Evolutionary conservation across 1,284 basidiomycete species (phyloP).

Genomic region (Melampsora americana): DNA sequence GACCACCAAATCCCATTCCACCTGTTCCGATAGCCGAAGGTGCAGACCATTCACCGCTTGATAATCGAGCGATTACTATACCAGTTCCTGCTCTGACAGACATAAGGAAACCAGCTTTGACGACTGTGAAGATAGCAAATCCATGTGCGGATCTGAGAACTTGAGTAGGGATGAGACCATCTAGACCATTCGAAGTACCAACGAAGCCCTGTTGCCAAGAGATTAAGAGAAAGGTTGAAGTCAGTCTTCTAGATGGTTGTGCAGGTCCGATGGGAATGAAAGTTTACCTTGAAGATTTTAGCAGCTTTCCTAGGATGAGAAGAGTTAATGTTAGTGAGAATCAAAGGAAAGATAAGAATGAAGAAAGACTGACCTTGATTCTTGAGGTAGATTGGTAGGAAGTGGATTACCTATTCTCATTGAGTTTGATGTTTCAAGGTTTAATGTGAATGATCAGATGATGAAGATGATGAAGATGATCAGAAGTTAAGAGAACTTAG

Average conservation of each 20-base stretch:
- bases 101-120: conserved; percentile 60
- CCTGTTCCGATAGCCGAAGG: conserved; percentile 94
- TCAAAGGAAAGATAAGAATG: neutral
- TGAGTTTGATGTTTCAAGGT: neutral
- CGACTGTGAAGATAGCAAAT: conserved; percentile 75
- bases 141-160: conserved; percentile 70
- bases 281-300: conserved; percentile 16
- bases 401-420: conserved; percentile 41
- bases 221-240: neutral
- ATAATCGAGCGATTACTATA: conserved; percentile 79
- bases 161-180: conserved; percentile 37
- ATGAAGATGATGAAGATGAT: too few relatives aligned
- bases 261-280: neutral
- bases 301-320: conserved; percentile 17
- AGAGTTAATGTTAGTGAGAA: neutral
- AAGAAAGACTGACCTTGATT: conserved; percentile 16
- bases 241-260: neutral
- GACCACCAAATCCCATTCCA: conserved; percentile 82
- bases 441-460: too few relatives aligned
- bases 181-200: conserved; percentile 21
- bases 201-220: conserved; percentile 35
- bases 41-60: conserved; percentile 87
- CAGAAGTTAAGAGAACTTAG: too few relatives aligned
- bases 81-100: conserved; percentile 74
- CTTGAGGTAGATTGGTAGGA: conserved; percentile 30